Evolutionary conservation across 2,329 filamentous ascomycete genomes (phyloP), one percentile per base, ranked within the genome.

Genomic region (Didymosphaeria variabile): DNA sequence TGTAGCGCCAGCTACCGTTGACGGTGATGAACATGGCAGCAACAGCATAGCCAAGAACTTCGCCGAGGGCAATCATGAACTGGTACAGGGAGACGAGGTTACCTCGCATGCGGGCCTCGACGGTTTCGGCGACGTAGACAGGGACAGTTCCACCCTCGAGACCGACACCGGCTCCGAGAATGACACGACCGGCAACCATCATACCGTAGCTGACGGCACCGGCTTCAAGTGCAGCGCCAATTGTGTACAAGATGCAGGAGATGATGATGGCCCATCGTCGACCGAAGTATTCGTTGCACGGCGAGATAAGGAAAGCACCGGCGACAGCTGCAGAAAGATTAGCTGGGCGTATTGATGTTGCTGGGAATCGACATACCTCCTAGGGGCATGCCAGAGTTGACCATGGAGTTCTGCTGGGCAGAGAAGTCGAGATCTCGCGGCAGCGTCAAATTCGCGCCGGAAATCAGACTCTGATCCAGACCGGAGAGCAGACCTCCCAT

Each of bases 61-160:
- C 90, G 31, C 90, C 90, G 0, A 92, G 82, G 0, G 90, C 90
- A 69, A 92, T 92, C 78, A 90, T 91, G 77, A 92, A 87, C 72
- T 92, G 90, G 74, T 92, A 92, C 0, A 92, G 80, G 0, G 89
- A 91, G 1, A 92, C 90, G 53, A 92, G 78, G 74, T 92, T 92
- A 66, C 90, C 90, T 68, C 90, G 86, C 26, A 91, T 83, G 60
- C 82, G 84, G 34, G 87, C 83, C 68, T 90, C 88, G 46, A 91
- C 90, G 0, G 87, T 89, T 76, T 92, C 90, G 1, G 90, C 89
- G 32, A 92, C 90, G 64, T 92, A 92, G 57, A 92, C 88, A 0
- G 89, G 89, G 5, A 92, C 90, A 0, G 90, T 92, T 73, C 90
- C 90, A 54, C 90, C 90, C 72, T 92, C 90, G 1, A 92, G 82